phyloP scores from a whole-genome alignment of 1,139 yeast genomes.

The Komagataea norvegica region DNA sequence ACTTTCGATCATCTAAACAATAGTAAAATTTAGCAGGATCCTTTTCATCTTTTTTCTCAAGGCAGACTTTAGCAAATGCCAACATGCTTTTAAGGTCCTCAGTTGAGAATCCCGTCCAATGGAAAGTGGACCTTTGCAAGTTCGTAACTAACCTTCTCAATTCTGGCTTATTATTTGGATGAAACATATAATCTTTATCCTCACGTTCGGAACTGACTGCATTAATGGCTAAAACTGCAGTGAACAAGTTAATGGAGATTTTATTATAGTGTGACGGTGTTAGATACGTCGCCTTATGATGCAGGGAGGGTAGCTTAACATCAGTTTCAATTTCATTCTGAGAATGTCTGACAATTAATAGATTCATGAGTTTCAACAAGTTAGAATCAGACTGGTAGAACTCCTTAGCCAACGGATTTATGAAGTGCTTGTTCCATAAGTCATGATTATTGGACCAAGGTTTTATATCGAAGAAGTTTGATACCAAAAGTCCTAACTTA shows the following conservation, averaged over 20 bases:
- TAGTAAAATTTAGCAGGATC: conserved; percentile 31
- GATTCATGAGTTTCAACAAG: conserved; percentile 39
- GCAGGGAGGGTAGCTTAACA: conserved; percentile 52
- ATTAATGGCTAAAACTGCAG: conserved; percentile 64
- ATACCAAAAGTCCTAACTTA: conserved; percentile 48
- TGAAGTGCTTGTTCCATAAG: conserved; percentile 43
- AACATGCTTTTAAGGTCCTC: conserved; percentile 50
- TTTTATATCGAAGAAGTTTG: conserved; percentile 52
- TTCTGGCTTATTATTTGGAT: conserved; percentile 50
- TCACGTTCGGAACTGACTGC: conserved; percentile 68
- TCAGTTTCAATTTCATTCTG: conserved; percentile 49
- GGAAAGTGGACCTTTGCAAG: conserved; percentile 61
- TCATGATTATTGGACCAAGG: conserved; percentile 50
- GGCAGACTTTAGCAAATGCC: conserved; percentile 43
- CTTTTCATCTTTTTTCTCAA: conserved; percentile 35
- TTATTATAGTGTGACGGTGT: conserved; percentile 60
- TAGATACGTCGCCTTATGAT: conserved; percentile 52
- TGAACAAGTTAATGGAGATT: conserved; percentile 55
- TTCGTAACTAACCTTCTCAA: conserved; percentile 54
- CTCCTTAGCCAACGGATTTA: conserved; percentile 43
- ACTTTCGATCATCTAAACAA: conserved; percentile 33
- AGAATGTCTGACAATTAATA: conserved; percentile 52
- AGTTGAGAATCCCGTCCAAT: conserved; percentile 68
- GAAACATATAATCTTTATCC: conserved; percentile 68
- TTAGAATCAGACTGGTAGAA: conserved; percentile 39